A percentile compares a stretch with the other conserved stretches of the same genome.
phyloP scores from a whole-genome alignment of 1,284 basidiomycete genomes.

The Laetiporus sulphureus region DNA sequence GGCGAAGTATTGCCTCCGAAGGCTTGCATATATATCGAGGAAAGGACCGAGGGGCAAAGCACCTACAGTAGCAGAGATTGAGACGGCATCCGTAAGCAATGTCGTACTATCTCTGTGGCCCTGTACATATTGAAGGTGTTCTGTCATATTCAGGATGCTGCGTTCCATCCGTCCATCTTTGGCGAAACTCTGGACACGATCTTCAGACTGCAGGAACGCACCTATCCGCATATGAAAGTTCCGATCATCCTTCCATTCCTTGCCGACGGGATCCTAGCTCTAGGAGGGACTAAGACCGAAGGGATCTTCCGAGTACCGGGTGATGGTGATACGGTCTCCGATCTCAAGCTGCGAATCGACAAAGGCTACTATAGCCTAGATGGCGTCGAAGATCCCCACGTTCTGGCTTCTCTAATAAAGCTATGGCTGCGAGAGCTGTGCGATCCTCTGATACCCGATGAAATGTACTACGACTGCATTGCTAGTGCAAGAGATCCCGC shows the following conservation, averaged over 20 bases:
- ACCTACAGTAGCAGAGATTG: constrained; percentile 76
- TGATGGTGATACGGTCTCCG: constrained; percentile 79
- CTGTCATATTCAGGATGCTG: constrained; percentile 59
- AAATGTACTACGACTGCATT: constrained; percentile 84
- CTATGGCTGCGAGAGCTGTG: constrained; percentile 88
- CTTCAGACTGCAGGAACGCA: constrained; percentile 76
- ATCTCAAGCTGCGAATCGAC: constrained; percentile 83
- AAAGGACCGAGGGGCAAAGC: constrained; percentile 82
- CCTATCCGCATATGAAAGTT: constrained; percentile 77
- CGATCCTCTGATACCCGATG: constrained; percentile 82
- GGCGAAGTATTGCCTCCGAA: constrained; percentile 79
- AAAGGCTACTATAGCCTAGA: constrained; percentile 86
- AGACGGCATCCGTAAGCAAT: constrained; percentile 77
- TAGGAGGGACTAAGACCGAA: constrained; percentile 78
- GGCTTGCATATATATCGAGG: constrained; percentile 64
- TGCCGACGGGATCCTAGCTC: constrained; percentile 81
- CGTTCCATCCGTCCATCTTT: constrained; percentile 90
- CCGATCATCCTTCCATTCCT: constrained; percentile 92
- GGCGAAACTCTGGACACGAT: constrained; percentile 83
- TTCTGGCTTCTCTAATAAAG: constrained; percentile 84
- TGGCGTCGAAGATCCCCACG: constrained; percentile 81
- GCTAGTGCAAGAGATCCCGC: constrained; percentile 59
- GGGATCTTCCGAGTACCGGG: constrained; percentile 91
- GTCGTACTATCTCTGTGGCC: too few species aligned
- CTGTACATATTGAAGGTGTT: too few species aligned